phyloP scores from a whole-genome alignment of 75 land plant genomes.

The Selaginella moellendorffii region DNA sequence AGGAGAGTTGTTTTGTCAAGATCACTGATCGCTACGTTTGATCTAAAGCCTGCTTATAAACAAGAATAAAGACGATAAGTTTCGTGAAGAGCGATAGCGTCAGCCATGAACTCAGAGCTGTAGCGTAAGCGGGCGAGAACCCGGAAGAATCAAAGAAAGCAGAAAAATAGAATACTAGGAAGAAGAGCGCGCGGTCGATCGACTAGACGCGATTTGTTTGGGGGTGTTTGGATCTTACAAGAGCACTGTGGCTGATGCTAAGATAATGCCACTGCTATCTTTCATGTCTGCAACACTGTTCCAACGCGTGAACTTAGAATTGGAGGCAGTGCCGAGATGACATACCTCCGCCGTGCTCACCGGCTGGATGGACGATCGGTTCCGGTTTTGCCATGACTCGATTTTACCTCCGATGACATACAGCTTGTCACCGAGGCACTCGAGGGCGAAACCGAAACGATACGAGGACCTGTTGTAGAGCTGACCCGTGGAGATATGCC shows the following conservation, averaged over 20 bases:
- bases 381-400: slow-evolving; percentile 7
- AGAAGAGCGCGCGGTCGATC: too few species aligned
- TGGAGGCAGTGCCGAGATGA: not conserved
- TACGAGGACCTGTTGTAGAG: slow-evolving; percentile 11
- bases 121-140: too few species aligned
- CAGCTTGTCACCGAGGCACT: slow-evolving; percentile 13
- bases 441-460: slow-evolving; percentile 20
- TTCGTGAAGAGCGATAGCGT: too few species aligned
- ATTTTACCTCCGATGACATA: slow-evolving; percentile 19
- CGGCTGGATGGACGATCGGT: not conserved
- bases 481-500: slow-evolving; percentile 9
- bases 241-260: slow-evolving; percentile 15
- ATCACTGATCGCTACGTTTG: too few species aligned
- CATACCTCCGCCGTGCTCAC: slow-evolving; percentile 15
- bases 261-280: slow-evolving; percentile 11
- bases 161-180: too few species aligned
- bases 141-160: too few species aligned
- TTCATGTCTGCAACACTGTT: slow-evolving; percentile 17
- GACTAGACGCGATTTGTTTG: too few species aligned
- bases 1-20: too few species aligned
- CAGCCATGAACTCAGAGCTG: too few species aligned
- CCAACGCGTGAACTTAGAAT: slow-evolving; percentile 12
- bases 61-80: too few species aligned
- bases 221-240: too few species aligned
- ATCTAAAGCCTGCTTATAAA: too few species aligned